Evolutionary conservation across 768 basidiomycete species (phyloP).

Genomic region (Lactifluus volemus): DNA sequence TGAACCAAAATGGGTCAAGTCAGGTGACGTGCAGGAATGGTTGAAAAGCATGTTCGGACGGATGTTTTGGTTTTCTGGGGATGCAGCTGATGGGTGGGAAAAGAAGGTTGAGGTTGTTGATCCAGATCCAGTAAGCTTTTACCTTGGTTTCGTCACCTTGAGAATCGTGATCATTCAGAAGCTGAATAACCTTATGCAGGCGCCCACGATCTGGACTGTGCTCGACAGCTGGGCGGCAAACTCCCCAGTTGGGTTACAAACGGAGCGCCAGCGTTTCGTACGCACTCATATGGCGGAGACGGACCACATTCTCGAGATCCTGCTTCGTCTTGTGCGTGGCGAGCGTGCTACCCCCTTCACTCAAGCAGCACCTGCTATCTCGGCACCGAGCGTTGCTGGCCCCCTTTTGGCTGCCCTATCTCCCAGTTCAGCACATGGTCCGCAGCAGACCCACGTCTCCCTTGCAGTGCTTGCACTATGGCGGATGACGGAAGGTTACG

Average conservation of each 20-base stretch:
- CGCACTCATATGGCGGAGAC: conserved; percentile 80
- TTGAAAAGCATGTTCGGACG: conserved; percentile 78
- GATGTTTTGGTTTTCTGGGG: conserved; percentile 80
- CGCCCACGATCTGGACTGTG: conserved; percentile 86
- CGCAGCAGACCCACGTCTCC: conserved; percentile 91
- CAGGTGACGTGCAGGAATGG: conserved; percentile 93
- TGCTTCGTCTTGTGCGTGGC: conserved; percentile 85
- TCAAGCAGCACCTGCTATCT: conserved; percentile 51
- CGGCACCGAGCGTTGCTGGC: conserved; percentile 55
- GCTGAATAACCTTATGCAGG: conserved; percentile 35
- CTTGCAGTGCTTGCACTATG: conserved; percentile 90
- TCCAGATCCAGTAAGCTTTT: conserved; percentile 78
- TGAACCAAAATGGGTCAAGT: conserved; percentile 95
- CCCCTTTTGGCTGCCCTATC: conserved; percentile 62
- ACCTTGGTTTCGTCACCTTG: not conserved
- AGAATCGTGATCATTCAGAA: not conserved
- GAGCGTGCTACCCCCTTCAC: conserved; percentile 70
- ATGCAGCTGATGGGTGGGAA: conserved; percentile 87
- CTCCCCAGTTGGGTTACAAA: conserved; percentile 64
- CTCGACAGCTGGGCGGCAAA: conserved; percentile 86
- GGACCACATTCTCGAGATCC: conserved; percentile 87
- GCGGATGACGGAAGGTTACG: conserved; percentile 75
- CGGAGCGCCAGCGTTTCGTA: conserved; percentile 80
- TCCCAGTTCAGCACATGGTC: conserved; percentile 70
- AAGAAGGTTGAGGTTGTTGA: conserved; percentile 88